Evolutionary conservation across 345 rosid genomes (phyloP), one percentile per base, ranked within the genome.

Genomic region (Cardiospermum halicacabum): DNA sequence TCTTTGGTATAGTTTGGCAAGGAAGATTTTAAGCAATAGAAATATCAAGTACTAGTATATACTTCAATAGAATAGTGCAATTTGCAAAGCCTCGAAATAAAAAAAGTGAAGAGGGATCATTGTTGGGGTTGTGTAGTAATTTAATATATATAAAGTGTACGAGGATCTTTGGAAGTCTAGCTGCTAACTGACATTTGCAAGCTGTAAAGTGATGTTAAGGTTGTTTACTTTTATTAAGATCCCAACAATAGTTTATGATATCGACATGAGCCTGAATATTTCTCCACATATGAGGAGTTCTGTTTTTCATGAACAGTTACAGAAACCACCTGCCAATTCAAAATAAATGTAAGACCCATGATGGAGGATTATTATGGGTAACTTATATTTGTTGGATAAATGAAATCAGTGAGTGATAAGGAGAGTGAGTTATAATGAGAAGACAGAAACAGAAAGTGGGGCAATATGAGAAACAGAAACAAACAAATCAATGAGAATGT

Each of bases 201-300:
- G 59, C 68, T 53, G 59, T 64, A 53, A 64, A 64, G 68, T 51
- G 24, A 4, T 24, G 2, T 8, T 2, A 48, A 6, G 10, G 6
- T 28, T 16, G 39, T 18, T 43, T 31, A 2, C 27, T 48, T n/a
- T 11, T 3, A 15, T 47, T 39, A 11, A 11, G 65, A 60, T 42
- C 40, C 66, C 30, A 18, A 47, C 40, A 30, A 1, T 61, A 16
- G 24, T 40, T 37, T 37, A 21, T 58, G 2, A 58, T 58, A 21
- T 57, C 42, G 6, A 58, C 22, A 9, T 0, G 58, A 12, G 47
- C 19, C 49, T 36, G 18, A n/a, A 21, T 10, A 37, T 6, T 34
- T 34, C 62, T 34, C 57, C 58, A 28, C 37, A 18, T 28, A 15
- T 10, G 18, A 53, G 43, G 43, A 39, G 43, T 39, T 39, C 49